Evolutionary conservation across 495 filamentous ascomycete species (phyloP), one percentile per base, ranked within the genome.

Genomic region (Aspergillus asperescens): DNA sequence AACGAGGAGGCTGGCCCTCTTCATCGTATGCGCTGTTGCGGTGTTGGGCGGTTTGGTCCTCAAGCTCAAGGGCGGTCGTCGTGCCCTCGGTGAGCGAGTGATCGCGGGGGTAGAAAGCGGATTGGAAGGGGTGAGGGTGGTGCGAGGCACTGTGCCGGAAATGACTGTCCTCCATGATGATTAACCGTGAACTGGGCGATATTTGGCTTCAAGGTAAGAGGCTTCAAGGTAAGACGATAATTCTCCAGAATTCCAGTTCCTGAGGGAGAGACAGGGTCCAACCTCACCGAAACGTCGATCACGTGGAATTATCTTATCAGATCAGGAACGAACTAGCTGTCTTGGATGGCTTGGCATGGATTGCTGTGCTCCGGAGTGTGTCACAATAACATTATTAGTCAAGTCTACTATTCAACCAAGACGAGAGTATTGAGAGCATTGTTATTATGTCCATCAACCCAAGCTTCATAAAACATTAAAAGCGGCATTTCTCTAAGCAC

Each of bases 1-100:
- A 84, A 39, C 66, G 74, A 38, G 74, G 80, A n/a, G 73, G 73
- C 31, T 84, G 80, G 50, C 80, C 77, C 71, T 94, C 90, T 46
- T 87, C 73, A 58, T 90, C 86, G 20, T 54, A 59, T 13, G 56
- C 59, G 47, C 67, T 71, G 48, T 54, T 58, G 13, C 65, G 63
- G 47, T 72, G 68, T 24, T 66, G 63, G 18, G 58, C 46, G 31
- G 47, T 32, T 40, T 50, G 29, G 12, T 61, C 60, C 23, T 75
- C 70, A 12, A 72, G 52, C 23, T 75, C 70, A 12, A 72, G 52
- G 20, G 66, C 71, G 28, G 69, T 74, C 22, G 65, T 66, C 23
- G 67, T 71, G 28, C 51, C 50, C 24, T 53, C 51, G 9, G 51
- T 47, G 42, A 40, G 8, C 19, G 32, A 23, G 13, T 29, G 51